Evolutionary conservation across 495 filamentous ascomycete genomes (phyloP).

Genomic region (Aspergillus wentii): DNA sequence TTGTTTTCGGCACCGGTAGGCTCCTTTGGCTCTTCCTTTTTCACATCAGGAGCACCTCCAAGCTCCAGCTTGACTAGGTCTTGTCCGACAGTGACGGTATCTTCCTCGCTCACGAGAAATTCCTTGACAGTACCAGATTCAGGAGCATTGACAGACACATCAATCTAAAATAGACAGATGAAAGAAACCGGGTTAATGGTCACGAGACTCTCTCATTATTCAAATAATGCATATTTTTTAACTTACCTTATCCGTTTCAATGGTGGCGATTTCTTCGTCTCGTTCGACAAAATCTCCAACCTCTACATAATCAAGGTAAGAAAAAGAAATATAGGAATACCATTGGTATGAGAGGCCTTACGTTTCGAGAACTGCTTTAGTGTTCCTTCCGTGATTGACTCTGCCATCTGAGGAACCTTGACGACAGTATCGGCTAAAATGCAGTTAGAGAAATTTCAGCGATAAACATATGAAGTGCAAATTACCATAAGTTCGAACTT

Average conservation of each 20-base stretch:
- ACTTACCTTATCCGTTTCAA: slow-evolving; percentile 99
- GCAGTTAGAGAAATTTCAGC: slow-evolving; percentile 1
- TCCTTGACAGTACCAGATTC: slow-evolving; percentile 89
- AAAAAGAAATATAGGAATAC: slow-evolving; percentile 1
- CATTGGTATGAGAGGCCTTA: slow-evolving; percentile 28
- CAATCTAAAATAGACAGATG: slow-evolving; percentile 57
- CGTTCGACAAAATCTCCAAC: slow-evolving; percentile 91
- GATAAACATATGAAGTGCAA: background rate
- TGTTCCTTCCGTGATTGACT: slow-evolving; percentile 97
- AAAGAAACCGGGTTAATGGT: background rate
- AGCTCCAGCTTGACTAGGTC: slow-evolving; percentile 80
- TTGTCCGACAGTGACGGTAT: slow-evolving; percentile 93
- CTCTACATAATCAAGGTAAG: slow-evolving; percentile 46
- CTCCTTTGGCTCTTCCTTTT: slow-evolving; percentile 42
- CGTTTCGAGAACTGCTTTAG: slow-evolving; percentile 93
- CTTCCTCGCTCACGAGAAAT: slow-evolving; percentile 87
- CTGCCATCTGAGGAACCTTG: slow-evolving; percentile 97
- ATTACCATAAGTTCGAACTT: slow-evolving; percentile 38
- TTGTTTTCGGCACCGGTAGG: slow-evolving; percentile 24
- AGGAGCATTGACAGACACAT: slow-evolving; percentile 92
- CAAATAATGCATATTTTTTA: no score
- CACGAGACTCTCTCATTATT: background rate
- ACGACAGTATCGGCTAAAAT: slow-evolving; percentile 68
- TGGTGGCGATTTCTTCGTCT: slow-evolving; percentile 97
- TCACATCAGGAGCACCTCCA: slow-evolving; percentile 61